phyloP scores from a whole-genome alignment of 371 early-diverging fungal genomes.

The Saksenaea vasiformis region DNA sequence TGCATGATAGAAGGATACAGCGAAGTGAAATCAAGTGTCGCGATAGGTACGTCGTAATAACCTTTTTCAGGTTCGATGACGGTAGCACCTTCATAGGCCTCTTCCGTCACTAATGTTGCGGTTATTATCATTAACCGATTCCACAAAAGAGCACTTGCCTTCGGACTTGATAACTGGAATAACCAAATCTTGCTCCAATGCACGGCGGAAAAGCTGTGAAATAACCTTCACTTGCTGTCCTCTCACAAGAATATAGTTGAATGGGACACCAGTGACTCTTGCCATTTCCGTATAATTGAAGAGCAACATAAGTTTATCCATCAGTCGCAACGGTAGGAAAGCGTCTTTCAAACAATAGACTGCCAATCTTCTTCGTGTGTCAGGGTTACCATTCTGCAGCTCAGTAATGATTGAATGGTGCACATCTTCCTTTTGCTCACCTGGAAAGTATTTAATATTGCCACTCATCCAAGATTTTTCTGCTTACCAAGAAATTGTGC shows the following conservation, averaged over 20 bases:
- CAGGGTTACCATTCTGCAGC: conserved; percentile 93
- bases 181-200: conserved; percentile 82
- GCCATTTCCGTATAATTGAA: conserved; percentile 99
- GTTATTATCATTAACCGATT: neutral
- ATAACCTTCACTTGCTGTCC: conserved; percentile 99
- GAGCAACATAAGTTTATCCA: conserved; percentile 97
- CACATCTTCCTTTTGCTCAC: conserved; percentile 99
- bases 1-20: conserved; percentile 99
- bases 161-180: conserved; percentile 91
- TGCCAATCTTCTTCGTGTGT: conserved; percentile 97
- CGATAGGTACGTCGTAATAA: conserved; percentile 96
- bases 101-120: conserved; percentile 71
- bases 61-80: conserved; percentile 99
- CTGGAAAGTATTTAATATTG: conserved; percentile 27
- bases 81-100: conserved; percentile 97
- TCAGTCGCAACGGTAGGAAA: conserved; percentile 92
- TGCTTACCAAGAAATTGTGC: conserved; percentile 89
- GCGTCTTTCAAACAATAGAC: conserved; percentile 99
- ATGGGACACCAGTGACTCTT: conserved; percentile 97
- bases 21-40: conserved; percentile 99
- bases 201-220: conserved; percentile 95
- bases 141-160: conserved; percentile 32
- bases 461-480: neutral
- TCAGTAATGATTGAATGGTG: conserved; percentile 98
- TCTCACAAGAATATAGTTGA: conserved; percentile 94